A percentile compares a stretch with the other conserved stretches of the same genome.
Evolutionary conservation across 148 eudicot genomes (phyloP).

Genomic region (Spergularia marina): DNA sequence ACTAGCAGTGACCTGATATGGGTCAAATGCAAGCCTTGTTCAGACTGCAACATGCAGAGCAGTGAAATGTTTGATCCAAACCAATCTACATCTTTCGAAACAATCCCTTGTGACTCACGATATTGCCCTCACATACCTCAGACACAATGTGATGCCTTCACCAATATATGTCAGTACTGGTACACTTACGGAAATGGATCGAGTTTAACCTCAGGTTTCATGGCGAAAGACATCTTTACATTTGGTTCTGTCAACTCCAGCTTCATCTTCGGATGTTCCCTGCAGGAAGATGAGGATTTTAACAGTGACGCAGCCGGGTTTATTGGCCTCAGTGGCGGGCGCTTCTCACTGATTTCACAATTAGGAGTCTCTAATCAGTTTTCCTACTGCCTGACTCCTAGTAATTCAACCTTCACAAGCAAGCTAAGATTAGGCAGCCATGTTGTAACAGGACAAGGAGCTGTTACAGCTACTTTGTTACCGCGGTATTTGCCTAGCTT

Average conservation of each 20-base stretch:
- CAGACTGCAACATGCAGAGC: conserved; percentile 15
- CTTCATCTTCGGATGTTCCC: conserved; percentile 37
- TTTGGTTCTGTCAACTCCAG: conserved; percentile 16
- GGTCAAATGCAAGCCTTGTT: conserved; percentile 30
- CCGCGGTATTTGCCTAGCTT: not conserved
- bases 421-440: conserved; percentile 18
- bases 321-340: conserved; percentile 45
- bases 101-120: conserved; percentile 21
- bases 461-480: conserved; percentile 8
- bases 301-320: conserved; percentile 25
- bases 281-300: conserved; percentile 27
- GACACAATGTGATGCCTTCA: conserved; percentile 6
- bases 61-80: conserved; percentile 17
- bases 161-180: conserved; percentile 26
- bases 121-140: conserved; percentile 3
- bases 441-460: not conserved
- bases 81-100: conserved; percentile 11
- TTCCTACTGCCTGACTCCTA: conserved; percentile 43
- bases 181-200: conserved; percentile 35
- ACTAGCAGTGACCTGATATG: conserved; percentile 35
- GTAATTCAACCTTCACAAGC: conserved; percentile 15
- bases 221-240: conserved; percentile 35
- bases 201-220: conserved; percentile 21
- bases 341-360: conserved; percentile 36
- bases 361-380: conserved; percentile 28